Base-by-base conservation (phyloP, 2,329 filamentous ascomycete species). In the Didymosphaeria variabile region DNA sequence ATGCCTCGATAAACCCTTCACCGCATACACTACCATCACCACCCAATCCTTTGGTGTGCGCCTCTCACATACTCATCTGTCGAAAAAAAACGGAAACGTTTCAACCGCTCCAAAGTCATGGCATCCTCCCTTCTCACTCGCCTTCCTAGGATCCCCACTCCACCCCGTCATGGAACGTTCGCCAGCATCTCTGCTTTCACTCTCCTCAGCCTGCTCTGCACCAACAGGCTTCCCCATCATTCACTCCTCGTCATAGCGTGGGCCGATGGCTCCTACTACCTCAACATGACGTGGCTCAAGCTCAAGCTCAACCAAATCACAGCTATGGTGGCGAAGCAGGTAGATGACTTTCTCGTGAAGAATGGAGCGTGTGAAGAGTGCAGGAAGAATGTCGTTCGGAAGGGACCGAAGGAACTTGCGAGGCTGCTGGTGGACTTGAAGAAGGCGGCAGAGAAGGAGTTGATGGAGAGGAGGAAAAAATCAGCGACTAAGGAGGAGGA, bases 301-400 rank as follows among this genome's bases (percentile, higher is more conserved):
- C 38, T 55, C 29, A 55, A 47, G 31, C 10, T 45, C 9, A 29
- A 29, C 6, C 53, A 55, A 26, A 13, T 46, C 10, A 46, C 15
- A 13, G 53, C 53, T 26, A 55, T 5, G 6, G 32, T 55, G n/a
- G 26, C 13, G 40, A 13, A 36, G 42, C 38, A n/a, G 26, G 38
- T 45, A 5, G 38, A 45, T 17, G 3, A 8, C 1, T 45, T 29
- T 13, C 26, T 55, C 23, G 12, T 34, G 26, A 21, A 34, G 15
- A 7, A 31, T 8, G 52, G 52, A 19, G 52, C 52, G 1, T 55
- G 52, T 44, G 52, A 31, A n/a, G 38, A 45, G 7, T 55, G 52
- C 26, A 55, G 52, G 38, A 31, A 7, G 34, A n/a, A 31, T 12
- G 23, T 53, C 7, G 2, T 42, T 10, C 1, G 2, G 50, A 21